Conservation (phyloP, 129 eudicot genomes). For the Solidago caesia region DNA sequence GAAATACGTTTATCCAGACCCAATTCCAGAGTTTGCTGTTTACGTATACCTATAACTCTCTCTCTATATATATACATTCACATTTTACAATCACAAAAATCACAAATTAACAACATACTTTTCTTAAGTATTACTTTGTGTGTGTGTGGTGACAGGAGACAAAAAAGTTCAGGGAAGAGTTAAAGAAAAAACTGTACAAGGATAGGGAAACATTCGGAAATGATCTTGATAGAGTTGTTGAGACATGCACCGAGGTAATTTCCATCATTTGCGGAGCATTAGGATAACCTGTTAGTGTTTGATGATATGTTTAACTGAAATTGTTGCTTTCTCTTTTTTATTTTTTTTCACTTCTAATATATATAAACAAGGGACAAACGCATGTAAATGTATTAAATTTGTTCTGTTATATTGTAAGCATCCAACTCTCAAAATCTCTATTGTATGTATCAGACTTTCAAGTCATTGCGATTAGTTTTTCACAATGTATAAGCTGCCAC, state of each 20-base stretch:
- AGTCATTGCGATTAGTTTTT: no score
- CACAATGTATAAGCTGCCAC: no score
- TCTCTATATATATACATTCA: neutral
- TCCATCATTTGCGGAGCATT: neutral
- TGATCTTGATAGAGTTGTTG: slow-evolving; percentile 48
- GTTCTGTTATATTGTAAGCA: no score
- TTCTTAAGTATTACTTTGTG: neutral
- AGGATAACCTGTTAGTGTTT: slow-evolving; percentile 37
- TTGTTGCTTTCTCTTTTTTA: neutral
- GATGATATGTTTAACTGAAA: slow-evolving; percentile 30
- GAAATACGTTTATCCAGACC: slow-evolving; percentile 64
- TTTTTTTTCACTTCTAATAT: neutral
- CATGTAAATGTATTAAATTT: no score
- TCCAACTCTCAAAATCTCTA: no score
- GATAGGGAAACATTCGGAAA: slow-evolving; percentile 51
- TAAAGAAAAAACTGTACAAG: slow-evolving; percentile 43
- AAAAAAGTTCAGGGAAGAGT: slow-evolving; percentile 50
- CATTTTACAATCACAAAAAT: neutral
- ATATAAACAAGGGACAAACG: neutral
- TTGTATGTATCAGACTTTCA: no score
- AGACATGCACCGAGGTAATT: slow-evolving; percentile 56
- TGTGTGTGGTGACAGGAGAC: slow-evolving; percentile 47
- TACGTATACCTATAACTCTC: slow-evolving; percentile 31
- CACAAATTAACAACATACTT: neutral
- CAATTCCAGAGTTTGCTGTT: slow-evolving; percentile 59